phyloP scores from a whole-genome alignment of 2,329 filamentous ascomycete species.

The Passalora sequoiae region DNA sequence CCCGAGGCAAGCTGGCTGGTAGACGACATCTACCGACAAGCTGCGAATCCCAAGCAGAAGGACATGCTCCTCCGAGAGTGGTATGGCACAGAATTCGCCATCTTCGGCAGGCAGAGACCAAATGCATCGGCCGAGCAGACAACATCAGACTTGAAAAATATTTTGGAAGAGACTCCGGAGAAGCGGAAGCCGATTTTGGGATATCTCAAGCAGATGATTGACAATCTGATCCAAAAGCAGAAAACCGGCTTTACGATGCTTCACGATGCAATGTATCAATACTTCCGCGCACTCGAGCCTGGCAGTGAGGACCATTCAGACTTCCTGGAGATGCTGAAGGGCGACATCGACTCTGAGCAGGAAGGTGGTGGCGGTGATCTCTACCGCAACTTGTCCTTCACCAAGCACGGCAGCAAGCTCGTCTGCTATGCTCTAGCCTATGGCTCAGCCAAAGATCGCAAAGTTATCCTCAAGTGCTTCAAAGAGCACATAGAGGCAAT shows the following conservation, averaged over 20 bases:
- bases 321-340: constrained; percentile 85
- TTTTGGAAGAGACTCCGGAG: constrained; percentile 71
- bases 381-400: constrained; percentile 94
- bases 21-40: constrained; percentile 89
- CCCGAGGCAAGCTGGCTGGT: constrained; percentile 96
- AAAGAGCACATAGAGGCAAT: constrained; percentile 84
- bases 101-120: constrained; percentile 63
- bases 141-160: constrained; percentile 64
- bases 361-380: constrained; percentile 65
- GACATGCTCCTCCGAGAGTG: constrained; percentile 81
- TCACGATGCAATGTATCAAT: constrained; percentile 97
- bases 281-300: constrained; percentile 73
- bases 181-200: constrained; percentile 85
- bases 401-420: constrained; percentile 76
- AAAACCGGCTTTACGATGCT: constrained; percentile 95
- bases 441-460: constrained; percentile 86
- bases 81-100: constrained; percentile 89
- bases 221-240: constrained; percentile 91
- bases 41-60: constrained; percentile 82
- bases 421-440: constrained; percentile 77
- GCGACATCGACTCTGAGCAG: constrained; percentile 65
- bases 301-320: constrained; percentile 78
- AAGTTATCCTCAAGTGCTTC: constrained; percentile 79
- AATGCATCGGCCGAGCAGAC: constrained; percentile 21
- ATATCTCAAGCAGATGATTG: constrained; percentile 79